Evolutionary conservation across 169 alveolate species (phyloP), one percentile per base, ranked within the genome.

Genomic region (Gregarina niphandrodes): DNA sequence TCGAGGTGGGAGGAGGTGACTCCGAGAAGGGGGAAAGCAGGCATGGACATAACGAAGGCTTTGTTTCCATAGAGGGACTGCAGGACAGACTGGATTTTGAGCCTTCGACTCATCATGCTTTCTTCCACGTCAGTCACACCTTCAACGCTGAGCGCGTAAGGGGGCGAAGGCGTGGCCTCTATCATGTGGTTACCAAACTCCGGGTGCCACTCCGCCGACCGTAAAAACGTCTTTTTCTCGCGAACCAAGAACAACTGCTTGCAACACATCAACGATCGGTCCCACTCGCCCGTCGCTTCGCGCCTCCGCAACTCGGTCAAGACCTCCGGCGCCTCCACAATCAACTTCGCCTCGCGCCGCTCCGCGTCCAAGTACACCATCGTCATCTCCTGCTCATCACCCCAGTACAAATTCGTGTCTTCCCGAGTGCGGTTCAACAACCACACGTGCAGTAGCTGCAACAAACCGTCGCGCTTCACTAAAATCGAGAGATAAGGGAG

Each of bases 161-260:
- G 39, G 3, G 31, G 2, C 4, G 42, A 43, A 1, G 61, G 61
- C 17, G 37, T 24, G 20, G 61, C 53, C 36, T 52, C 61, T 12
- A 52, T n/a, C 52, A 44, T 43, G 37, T 21, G 21, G 16, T 21
- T 2, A n/a, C 42, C 53, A 18, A 38, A 52, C 13, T 52, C 61
- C 6, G 48, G 54, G 11, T 41, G 61, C 61, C 61, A 52, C n/a
- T 26, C n/a, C n/a, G n/a, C n/a, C n/a, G n/a, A n/a, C n/a, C n/a
- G n/a, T n/a, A n/a, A n/a, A n/a, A n/a, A n/a, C n/a, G n/a, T n/a
- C n/a, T n/a, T n/a, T n/a, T n/a, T n/a, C n/a, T n/a, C n/a, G n/a
- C n/a, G n/a, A n/a, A n/a, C n/a, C n/a, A n/a, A n/a, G n/a, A n/a
- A n/a, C n/a, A n/a, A n/a, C n/a, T n/a, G n/a, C n/a, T n/a, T n/a